Percentiles rank a stretch among this genome's conserved stretches.
Evolutionary conservation across 169 alveolate genomes (phyloP).

Genomic region (Babesia ovata): DNA sequence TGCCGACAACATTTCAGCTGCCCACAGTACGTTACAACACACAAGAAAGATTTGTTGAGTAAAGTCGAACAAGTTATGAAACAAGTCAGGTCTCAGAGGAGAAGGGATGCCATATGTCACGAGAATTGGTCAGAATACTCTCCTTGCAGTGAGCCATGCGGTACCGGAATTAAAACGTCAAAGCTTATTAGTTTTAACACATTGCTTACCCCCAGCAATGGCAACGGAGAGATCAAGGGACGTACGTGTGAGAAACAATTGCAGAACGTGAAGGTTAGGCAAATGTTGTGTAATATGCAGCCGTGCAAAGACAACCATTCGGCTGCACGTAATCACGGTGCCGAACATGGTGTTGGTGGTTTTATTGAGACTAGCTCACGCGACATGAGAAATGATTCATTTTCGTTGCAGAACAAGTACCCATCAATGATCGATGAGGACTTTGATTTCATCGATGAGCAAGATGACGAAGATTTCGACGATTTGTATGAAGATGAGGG

Average conservation of each 20-base stretch:
- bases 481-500: neutral
- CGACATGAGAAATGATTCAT: neutral
- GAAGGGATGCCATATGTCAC: conserved; percentile 51
- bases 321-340: neutral
- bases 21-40: conserved; percentile 12
- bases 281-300: conserved; percentile 37
- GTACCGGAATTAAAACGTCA: conserved; percentile 47
- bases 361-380: neutral
- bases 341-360: neutral
- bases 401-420: too few species aligned
- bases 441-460: neutral
- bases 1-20: conserved; percentile 41
- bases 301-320: conserved; percentile 19
- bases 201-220: conserved; percentile 26
- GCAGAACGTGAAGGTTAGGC: conserved; percentile 8
- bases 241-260: conserved; percentile 64
- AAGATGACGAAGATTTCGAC: conserved; percentile 16
- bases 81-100: conserved; percentile 5
- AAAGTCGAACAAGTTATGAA: conserved; percentile 17
- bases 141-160: conserved; percentile 59
- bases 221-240: conserved; percentile 33
- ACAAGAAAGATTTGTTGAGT: neutral
- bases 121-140: conserved; percentile 59
- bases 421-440: neutral
- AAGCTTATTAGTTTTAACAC: conserved; percentile 31